Base-by-base conservation (phyloP, 2,329 filamentous ascomycete genomes). In the Arthroderma sp. region DNA sequence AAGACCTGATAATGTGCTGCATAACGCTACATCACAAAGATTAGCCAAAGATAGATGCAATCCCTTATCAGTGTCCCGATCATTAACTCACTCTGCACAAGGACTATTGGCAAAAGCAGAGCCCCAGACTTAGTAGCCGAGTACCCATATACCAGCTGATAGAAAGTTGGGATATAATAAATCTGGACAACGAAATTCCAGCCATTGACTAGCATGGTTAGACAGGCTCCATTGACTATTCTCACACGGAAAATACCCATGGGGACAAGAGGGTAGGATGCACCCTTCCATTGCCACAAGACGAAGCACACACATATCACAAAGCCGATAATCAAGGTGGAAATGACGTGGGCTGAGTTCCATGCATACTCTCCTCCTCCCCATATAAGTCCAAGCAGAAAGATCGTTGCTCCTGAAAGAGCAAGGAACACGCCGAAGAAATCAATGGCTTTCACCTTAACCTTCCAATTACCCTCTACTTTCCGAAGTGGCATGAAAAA, bases 161-260 rank as follows among this genome's bases (percentile, higher is more conserved):
- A 80, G 64, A 82, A 85, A 0, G 83, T 73, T 0, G 82, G 81
- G 2, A 85, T 71, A 62, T 80, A 84, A 66, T 83, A 85, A 1
- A 83, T 66, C 60, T 81, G 79, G n/a, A 79, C 75, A 23, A 81
- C 70, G 57, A 81, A 81, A 61, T 81, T 81, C 79, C 79, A 81
- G 2, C 79, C 79, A 54, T 81, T 81, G 63, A 81, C 76, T 37
- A 78, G 77, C 77, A 80, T 80, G 15, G 77, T 80, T 17, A 81
- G 61, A 59, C 77, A 80, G 0, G 78, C 77, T 1, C 79, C 79
- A 37, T 79, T 79, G 31, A 81, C 77, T 31, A 81, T 78, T 15
- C 68, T 70, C 0, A 71, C 74, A 61, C 75, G 75, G 71, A 82
- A 81, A 15, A 83, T 79, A 60, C 79, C 75, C 37, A 81, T 73